A percentile compares a stretch with the other conserved stretches of the same genome.
phyloP scores from a whole-genome alignment of 306 rosid genomes.

The Spatholobus suberectus region DNA sequence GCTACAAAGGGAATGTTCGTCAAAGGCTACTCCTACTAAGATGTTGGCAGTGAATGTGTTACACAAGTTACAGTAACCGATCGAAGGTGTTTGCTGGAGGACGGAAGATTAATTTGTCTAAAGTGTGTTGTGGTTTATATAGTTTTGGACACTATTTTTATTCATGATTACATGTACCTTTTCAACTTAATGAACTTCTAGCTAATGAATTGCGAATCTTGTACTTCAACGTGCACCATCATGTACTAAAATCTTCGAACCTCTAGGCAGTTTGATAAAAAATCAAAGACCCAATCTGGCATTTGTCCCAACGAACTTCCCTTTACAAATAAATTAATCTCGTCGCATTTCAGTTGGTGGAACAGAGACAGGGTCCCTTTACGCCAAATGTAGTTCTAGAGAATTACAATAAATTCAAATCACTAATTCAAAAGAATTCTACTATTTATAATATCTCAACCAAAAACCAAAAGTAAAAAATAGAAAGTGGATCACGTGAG shows the following conservation, averaged over 20 bases:
- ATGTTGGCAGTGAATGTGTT: slow-evolving; percentile 40
- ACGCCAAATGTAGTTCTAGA: too few species aligned
- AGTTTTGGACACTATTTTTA: slow-evolving; percentile 72
- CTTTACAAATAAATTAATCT: too few species aligned
- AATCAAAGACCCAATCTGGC: too few species aligned
- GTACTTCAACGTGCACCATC: slow-evolving; percentile 1
- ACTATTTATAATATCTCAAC: too few species aligned
- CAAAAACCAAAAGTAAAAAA: too few species aligned
- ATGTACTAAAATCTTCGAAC: background rate
- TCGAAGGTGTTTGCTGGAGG: slow-evolving; percentile 31
- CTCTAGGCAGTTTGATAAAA: too few species aligned
- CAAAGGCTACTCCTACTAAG: slow-evolving; percentile 85
- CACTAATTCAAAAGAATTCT: too few species aligned
- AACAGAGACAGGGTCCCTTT: too few species aligned
- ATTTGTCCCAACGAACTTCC: too few species aligned
- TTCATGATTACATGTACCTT: slow-evolving; percentile 54
- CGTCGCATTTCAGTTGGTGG: too few species aligned
- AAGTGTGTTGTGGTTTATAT: slow-evolving; percentile 50
- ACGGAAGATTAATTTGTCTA: slow-evolving; percentile 42
- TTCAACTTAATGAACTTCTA: slow-evolving; percentile 28
- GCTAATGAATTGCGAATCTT: background rate
- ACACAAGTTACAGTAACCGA: slow-evolving; percentile 35
- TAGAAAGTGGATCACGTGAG: too few species aligned
- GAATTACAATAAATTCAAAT: too few species aligned
- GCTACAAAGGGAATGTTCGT: slow-evolving; percentile 84